Base-by-base conservation (phyloP, 306 rosid species). In the Trifolium repens region DNA sequence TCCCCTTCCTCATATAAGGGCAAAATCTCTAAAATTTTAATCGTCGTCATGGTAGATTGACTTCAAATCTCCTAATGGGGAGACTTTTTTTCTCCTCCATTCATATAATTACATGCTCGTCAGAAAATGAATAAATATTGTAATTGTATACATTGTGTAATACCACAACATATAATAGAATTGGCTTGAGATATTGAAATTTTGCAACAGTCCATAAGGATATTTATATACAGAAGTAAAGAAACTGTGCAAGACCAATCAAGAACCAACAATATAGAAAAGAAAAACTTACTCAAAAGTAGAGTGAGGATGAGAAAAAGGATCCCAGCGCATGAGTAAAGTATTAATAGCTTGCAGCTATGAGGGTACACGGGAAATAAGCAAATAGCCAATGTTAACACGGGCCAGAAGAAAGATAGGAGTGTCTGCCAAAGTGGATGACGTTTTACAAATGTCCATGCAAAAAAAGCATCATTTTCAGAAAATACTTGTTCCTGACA, bases 351-450 rank as follows among this genome's bases (percentile, higher is more conserved):
- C 88, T 96, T 96, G 98, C 96, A 90, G 70, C 89, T 80, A 86
- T 90, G 98, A 72, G 99, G 99, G 70, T 96, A 96, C 69, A 96
- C 97, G 12, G 99, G 99, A 88, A 96, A 96, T 85, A 96, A 83
- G 88, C 99, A 96, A 58, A 96, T 96, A 70, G 99, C 99, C 83
- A 96, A 83, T 5, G 99, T 96, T 75, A 92, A 73, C 78, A 96
- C 99, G 8, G 98, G 99, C 99, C 99, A 96, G 91, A 84, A 90
- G 75, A 96, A 89, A 27, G 99, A 88, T 69, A 96, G 98, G 64
- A 96, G 99, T 0, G 99, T 96, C 90, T 96, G 98, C 99, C 99
- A 96, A 59, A 96, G 90, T 37, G 99, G 99, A 54, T 93, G 74
- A 57, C 92, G 88, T 78, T 92, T 96, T 58, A 80, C 98, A 84